Evolutionary conservation across 352 stramenopile genomes (phyloP).

Genomic region (Saprolegnia diclina): DNA sequence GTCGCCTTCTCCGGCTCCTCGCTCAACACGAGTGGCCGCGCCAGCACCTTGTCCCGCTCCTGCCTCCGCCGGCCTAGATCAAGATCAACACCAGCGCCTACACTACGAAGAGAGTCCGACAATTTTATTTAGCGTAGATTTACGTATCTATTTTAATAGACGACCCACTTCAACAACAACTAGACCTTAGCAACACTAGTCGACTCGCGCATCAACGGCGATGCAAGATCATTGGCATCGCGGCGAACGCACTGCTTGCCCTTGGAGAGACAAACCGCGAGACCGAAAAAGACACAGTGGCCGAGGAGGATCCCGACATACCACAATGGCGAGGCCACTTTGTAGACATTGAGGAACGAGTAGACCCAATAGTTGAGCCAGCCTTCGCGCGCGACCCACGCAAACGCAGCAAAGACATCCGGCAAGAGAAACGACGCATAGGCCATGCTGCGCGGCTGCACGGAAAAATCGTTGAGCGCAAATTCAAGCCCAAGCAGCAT

Average conservation of each 20-base stretch:
- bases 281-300: background rate
- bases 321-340: background rate
- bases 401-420: background rate
- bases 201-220: too few species aligned
- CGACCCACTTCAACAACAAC: too few species aligned
- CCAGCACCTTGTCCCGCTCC: too few species aligned
- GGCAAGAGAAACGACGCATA: background rate
- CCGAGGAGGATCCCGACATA: background rate
- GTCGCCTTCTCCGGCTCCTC: too few species aligned
- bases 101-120: too few species aligned
- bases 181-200: too few species aligned
- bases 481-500: background rate
- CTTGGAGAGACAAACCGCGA: background rate
- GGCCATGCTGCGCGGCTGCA: background rate
- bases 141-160: too few species aligned
- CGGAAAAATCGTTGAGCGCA: background rate
- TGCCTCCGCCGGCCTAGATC: too few species aligned
- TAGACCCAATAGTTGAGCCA: constrained; percentile 1
- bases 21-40: too few species aligned
- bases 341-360: background rate
- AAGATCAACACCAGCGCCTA: too few species aligned
- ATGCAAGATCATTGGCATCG: too few species aligned
- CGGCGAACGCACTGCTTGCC: background rate
- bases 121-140: too few species aligned
- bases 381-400: background rate